These are phyloP conservation scores for Gossypium schwendimanii DNA, from an alignment of 441 rosid species.

Conservation along the genomic window DNA sequence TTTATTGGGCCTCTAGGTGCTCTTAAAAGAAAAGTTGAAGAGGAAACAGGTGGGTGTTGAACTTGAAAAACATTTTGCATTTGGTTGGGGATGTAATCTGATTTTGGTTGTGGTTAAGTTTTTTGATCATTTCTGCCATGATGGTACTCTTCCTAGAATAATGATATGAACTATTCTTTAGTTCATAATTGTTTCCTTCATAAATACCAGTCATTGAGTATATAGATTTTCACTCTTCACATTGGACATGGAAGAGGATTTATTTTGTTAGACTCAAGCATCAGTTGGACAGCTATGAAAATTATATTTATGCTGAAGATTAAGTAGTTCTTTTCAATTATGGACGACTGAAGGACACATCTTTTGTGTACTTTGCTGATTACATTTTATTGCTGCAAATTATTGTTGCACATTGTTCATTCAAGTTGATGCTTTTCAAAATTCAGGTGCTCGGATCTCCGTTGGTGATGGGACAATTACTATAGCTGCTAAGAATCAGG, in stretches of 20 bases:
- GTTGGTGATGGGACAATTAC: conserved; percentile 75
- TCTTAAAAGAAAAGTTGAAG: conserved; percentile 77
- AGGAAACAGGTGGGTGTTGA: conserved; percentile 68
- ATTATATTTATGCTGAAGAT: not conserved
- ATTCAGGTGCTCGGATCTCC: conserved; percentile 72
- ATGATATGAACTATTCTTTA: not conserved
- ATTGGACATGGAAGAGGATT: conserved; percentile 4
- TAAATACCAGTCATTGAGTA: not conserved
- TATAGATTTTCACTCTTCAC: not conserved
- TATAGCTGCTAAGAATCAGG: conserved; percentile 69
- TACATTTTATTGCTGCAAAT: not conserved
- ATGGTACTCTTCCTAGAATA: not conserved
- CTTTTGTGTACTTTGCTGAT: not conserved
- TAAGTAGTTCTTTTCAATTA: not conserved
- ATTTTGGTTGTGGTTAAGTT: not conserved
- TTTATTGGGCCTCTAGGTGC: conserved; percentile 84
- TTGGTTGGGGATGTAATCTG: not conserved
- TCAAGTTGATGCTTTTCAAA: conserved; percentile 6
- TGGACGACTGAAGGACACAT: not conserved
- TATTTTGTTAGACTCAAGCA: not conserved
- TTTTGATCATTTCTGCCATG: not conserved
- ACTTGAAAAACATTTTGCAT: conserved; percentile 13
- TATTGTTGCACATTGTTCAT: not conserved
- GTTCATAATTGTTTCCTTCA: not conserved
- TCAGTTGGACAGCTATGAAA: not conserved